Base-by-base conservation (phyloP, 1,284 basidiomycete species). In the Moesziomyces globuligerus region DNA sequence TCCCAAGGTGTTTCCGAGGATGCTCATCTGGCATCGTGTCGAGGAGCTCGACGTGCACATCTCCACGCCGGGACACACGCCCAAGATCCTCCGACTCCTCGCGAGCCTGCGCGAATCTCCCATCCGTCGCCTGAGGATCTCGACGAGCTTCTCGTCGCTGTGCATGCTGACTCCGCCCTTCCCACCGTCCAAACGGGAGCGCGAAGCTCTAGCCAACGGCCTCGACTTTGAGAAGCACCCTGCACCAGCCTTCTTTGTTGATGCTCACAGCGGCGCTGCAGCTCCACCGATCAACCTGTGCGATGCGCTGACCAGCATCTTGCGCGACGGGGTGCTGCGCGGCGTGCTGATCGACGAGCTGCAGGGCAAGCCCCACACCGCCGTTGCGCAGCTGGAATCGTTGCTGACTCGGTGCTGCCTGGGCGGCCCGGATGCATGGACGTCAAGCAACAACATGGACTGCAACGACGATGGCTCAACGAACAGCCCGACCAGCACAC, bases 31-130 rank as follows among this genome's bases (percentile, higher is more conserved):
- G 71, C 66, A 71, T n/a, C 51, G 75, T 8, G 75, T 76, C 3
- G 67, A 80, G 43, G 75, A 80, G 48, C 70, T 80, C 7, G 78
- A 80, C 36, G 58, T 77, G 15, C 75, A 72, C 44, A 65, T 78
- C 10, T 55, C 78, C 1, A 72, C 72, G 7, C 72, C 75, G 0
- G 52, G 58, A 18, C 72, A 81, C 11, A 62, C 68, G 18, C 57
- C 59, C 20, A 68, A 61, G 48, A 67, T 73, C 25, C 46, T 81
- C 21, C 57, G 51, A 10, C 54, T 81, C 18, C 40, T 80, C 2
- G 59, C 75, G 15, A 61, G 59, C 18, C 46, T 81, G 9, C 41
- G 60, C 7, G 57, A 67, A 2, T 74, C 71, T 7, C 76, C 73
- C 4, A 59, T 78, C 20, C 54, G 64, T 18, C 51, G 76, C 39